Base-by-base conservation (phyloP, 306 rosid genomes). In the Corylus avellana region DNA sequence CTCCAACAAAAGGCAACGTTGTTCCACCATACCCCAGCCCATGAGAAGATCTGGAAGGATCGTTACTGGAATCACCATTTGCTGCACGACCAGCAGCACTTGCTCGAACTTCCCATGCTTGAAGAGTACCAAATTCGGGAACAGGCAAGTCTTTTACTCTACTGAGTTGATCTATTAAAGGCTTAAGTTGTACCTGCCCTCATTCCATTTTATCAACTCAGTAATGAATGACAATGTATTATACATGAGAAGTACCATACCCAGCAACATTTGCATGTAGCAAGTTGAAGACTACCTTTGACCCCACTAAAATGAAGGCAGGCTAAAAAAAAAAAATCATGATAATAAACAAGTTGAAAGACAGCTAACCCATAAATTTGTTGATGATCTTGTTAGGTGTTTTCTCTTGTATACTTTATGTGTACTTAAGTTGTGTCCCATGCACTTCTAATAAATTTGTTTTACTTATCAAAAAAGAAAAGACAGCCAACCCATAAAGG, bases 81-180 rank as follows among this genome's bases (percentile, higher is more conserved):
- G 82, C 93, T 29, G 90, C 93, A 79, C 93, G 97, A 73, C 86
- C 86, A 66, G 93, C 92, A 70, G 93, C 93, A 86, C 92, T 88
- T 64, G 98, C 98, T 76, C 92, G 87, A 68, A 91, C 96, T 84
- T 95, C 98, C 98, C 98, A 95, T 85, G 98, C 98, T 83, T 86
- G 92, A 87, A 95, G 98, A 82, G 75, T 89, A 77, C 97, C 96
- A 83, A 92, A 91, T 78, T 92, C 98, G 46, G 98, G 98, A 86
- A 87, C 92, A 79, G 95, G 87, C 84, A 95, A 84, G 84, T 95
- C 98, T 88, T 95, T 92, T 67, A 92, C 95, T 76, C 97, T 87
- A 77, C 80, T 82, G 62, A 95, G 85, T 86, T 92, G 98, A 61
- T 95, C 98, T 82, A 87, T 83, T 82, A 95, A 84, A 81, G 98